Conservation (phyloP, 352 stramenopile genomes). For the Phytophthora ohioensis region DNA sequence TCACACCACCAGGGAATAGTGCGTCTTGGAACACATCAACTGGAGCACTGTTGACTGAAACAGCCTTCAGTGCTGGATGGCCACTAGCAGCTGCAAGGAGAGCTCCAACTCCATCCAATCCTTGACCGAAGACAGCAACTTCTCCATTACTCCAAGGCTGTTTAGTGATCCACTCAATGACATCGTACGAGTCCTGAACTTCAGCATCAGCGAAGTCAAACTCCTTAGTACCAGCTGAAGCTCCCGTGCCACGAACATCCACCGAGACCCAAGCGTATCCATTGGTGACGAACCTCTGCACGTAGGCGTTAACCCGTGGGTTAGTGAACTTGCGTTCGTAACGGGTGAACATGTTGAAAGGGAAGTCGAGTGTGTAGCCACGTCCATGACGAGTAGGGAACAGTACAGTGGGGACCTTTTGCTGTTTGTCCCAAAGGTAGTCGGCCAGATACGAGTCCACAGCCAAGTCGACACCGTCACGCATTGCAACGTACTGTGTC, state of each 20-base stretch:
- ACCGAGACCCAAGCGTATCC: slow-evolving; percentile 83
- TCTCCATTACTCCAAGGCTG: slow-evolving; percentile 86
- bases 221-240: slow-evolving; percentile 67
- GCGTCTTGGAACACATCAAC: slow-evolving; percentile 74
- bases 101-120: slow-evolving; percentile 74
- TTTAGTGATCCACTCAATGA: slow-evolving; percentile 85
- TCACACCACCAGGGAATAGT: slow-evolving; percentile 81
- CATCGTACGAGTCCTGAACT: slow-evolving; percentile 74
- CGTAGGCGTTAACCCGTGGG: slow-evolving; percentile 78
- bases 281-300: slow-evolving; percentile 74
- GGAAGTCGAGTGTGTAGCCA: slow-evolving; percentile 83
- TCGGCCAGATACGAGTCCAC: slow-evolving; percentile 80
- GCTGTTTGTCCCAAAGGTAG: slow-evolving; percentile 64
- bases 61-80: slow-evolving; percentile 75
- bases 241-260: slow-evolving; percentile 81
- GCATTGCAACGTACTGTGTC: slow-evolving; percentile 80
- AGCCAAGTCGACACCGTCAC: slow-evolving; percentile 73
- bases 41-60: slow-evolving; percentile 76
- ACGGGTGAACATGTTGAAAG: slow-evolving; percentile 73
- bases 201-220: slow-evolving; percentile 78
- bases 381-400: slow-evolving; percentile 83
- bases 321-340: slow-evolving; percentile 85
- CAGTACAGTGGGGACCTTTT: slow-evolving; percentile 73
- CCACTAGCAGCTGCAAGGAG: slow-evolving; percentile 66
- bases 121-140: slow-evolving; percentile 75